phyloP scores from a whole-genome alignment of 2,329 filamentous ascomycete genomes.

The Parascedosporium putredinis region DNA sequence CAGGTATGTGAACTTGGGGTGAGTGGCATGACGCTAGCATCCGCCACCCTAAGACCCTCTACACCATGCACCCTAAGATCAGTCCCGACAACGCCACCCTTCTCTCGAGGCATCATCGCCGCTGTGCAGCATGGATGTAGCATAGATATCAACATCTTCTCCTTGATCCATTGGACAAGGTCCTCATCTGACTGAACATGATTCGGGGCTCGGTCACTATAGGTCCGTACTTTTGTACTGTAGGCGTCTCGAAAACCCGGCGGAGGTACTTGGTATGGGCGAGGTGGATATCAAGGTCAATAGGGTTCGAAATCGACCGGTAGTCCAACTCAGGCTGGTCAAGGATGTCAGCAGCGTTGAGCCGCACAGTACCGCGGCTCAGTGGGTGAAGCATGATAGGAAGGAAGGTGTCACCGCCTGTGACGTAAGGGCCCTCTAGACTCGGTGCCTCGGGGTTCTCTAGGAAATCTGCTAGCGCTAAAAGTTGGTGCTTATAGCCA shows the following conservation, averaged over 20 bases:
- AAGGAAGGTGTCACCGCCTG: constrained; percentile 11
- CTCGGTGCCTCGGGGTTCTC: constrained; percentile 18
- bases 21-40: constrained; percentile 17
- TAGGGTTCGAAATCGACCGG: constrained; percentile 22
- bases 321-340: constrained; percentile 22
- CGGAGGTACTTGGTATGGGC: constrained; percentile 20
- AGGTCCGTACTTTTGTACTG: constrained; percentile 16
- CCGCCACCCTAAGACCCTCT: constrained; percentile 20
- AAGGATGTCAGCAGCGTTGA: constrained; percentile 14
- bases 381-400: constrained; percentile 22
- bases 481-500: constrained; percentile 17
- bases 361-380: constrained; percentile 22
- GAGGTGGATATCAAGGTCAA: constrained; percentile 24
- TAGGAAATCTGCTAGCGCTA: constrained; percentile 16
- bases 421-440: constrained; percentile 20
- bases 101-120: constrained; percentile 31
- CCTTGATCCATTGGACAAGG: constrained; percentile 14
- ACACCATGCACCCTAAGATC: constrained; percentile 23
- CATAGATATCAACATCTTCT: constrained; percentile 22
- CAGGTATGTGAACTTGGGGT: constrained; percentile 24
- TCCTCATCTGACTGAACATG: constrained; percentile 12
- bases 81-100: constrained; percentile 25
- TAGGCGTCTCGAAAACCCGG: constrained; percentile 16
- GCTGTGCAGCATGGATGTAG: constrained; percentile 31
- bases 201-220: constrained; percentile 19